Percentiles rank a stretch among this genome's conserved stretches.
Conservation (phyloP, 2,329 filamentous ascomycete genomes). For the Colletotrichum camelliae region DNA sequence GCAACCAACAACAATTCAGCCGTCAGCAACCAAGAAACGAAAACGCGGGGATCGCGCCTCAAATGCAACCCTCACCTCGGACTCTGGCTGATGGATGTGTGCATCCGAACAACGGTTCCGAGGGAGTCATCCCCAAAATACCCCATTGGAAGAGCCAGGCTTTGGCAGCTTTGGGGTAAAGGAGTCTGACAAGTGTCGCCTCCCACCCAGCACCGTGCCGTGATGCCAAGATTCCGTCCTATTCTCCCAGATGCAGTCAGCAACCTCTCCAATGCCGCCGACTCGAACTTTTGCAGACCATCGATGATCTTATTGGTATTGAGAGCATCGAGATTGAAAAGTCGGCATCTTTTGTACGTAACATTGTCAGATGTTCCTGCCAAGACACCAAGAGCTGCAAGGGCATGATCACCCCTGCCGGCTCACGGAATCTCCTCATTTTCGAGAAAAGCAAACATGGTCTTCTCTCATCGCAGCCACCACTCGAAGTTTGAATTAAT, state of each 20-base stretch:
- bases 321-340: not conserved
- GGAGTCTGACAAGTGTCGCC: not conserved
- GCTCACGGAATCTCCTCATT: not conserved
- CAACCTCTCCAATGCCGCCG: not conserved
- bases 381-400: not conserved
- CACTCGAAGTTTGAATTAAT: not conserved
- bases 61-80: not conserved
- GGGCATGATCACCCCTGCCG: not conserved
- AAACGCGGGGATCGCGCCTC: not conserved
- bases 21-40: not conserved
- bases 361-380: not conserved
- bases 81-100: not conserved
- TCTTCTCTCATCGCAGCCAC: not conserved
- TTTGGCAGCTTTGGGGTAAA: not conserved
- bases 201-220: rapidly evolving
- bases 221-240: not conserved
- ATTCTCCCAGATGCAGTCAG: not conserved
- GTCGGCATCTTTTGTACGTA: not conserved
- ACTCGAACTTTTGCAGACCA: not conserved
- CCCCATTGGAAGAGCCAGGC: not conserved
- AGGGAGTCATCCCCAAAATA: not conserved
- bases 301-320: not conserved
- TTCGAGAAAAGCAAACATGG: not conserved
- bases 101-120: not conserved
- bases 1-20: not conserved